phyloP scores from a whole-genome alignment of 148 eudicot species.

The Simmondsia chinensis region DNA sequence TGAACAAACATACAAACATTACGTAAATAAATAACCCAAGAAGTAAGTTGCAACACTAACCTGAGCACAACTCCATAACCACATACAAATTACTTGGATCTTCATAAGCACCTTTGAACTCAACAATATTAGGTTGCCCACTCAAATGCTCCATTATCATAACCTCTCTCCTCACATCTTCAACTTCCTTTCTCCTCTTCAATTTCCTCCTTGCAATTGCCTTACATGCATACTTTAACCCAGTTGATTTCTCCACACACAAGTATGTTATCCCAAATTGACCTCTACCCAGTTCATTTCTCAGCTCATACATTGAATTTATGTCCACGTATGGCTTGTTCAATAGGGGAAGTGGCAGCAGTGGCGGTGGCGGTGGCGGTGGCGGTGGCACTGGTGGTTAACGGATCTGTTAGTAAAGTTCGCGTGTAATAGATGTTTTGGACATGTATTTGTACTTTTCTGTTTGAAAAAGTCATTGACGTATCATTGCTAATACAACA shows the following conservation, averaged over 20 bases:
- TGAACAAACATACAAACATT: no score
- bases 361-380: slow-evolving; percentile 1
- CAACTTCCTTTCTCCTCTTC: slow-evolving; percentile 33
- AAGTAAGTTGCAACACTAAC: no score
- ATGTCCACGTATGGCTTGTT: slow-evolving; percentile 44
- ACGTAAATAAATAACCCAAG: no score
- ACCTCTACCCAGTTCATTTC: slow-evolving; percentile 71
- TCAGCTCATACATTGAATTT: slow-evolving; percentile 33
- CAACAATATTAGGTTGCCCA: slow-evolving; percentile 87
- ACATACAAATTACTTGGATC: slow-evolving; percentile 42
- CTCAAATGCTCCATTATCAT: slow-evolving; percentile 56
- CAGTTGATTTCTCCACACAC: slow-evolving; percentile 51
- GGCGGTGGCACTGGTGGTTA: no score
- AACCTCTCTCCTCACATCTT: slow-evolving; percentile 67
- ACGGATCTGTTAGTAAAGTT: no score
- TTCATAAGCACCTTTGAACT: slow-evolving; percentile 74
- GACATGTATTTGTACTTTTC: no score
- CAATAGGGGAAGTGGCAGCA: slow-evolving; percentile 40
- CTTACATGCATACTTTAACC: slow-evolving; percentile 57
- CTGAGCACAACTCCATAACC: slow-evolving; percentile 80
- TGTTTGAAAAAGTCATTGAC: no score
- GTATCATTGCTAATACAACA: no score
- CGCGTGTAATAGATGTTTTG: no score
- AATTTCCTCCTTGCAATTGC: slow-evolving; percentile 63
- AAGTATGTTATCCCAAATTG: slow-evolving; percentile 78